Evolutionary conservation across 1,139 yeast species (phyloP), one percentile per base, ranked within the genome.

Genomic region (Nakaseomyces bracarensis): DNA sequence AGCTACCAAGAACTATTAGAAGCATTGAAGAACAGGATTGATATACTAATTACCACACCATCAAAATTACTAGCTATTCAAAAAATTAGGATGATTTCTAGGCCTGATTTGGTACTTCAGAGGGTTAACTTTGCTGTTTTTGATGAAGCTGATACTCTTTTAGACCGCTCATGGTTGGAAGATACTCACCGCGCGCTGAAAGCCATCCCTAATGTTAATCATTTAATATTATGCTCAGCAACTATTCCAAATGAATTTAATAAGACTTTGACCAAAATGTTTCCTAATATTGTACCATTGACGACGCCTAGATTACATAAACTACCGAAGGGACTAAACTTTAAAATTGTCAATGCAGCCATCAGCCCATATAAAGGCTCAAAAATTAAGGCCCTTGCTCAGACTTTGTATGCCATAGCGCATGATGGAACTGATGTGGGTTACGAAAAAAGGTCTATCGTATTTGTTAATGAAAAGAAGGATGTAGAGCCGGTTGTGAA

Each of bases 111-210:
- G 30, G 58, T 68, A 9, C 64, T 77, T 41, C 62, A 66, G 5
- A 65, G 65, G 28, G 74, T 77, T 0, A 70, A 73, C 22, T 81
- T 74, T 52, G 69, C 84, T 43, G 89, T 84, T 3, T 74, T 83
- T n/a, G 98, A 91, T 60, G 98, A 91, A 61, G 97, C 98, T 0
- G 98, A 91, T 61, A 84, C 96, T 0, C 67, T 91, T 43, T 73
- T 91, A 78, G 96, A 89, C 56, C 74, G 77, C 42, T 82, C 95
- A 0, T 89, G 91, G 74, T 65, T 79, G 13, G 74, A 74, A 28
- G 80, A 79, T 45, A 85, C 96, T 1, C 72, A 77, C 49, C 62
- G 69, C 4, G 72, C 77, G 0, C 63, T 87, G 26, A 69, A 68
- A 36, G 62, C 66, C 41, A 71, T 83, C 60, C 68, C 72, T 3